Percentiles rank a stretch among this genome's conserved stretches.
These are phyloP conservation scores for Penicillium diatomitis DNA, from an alignment of 495 filamentous ascomycete species.

Conservation along the genomic window DNA sequence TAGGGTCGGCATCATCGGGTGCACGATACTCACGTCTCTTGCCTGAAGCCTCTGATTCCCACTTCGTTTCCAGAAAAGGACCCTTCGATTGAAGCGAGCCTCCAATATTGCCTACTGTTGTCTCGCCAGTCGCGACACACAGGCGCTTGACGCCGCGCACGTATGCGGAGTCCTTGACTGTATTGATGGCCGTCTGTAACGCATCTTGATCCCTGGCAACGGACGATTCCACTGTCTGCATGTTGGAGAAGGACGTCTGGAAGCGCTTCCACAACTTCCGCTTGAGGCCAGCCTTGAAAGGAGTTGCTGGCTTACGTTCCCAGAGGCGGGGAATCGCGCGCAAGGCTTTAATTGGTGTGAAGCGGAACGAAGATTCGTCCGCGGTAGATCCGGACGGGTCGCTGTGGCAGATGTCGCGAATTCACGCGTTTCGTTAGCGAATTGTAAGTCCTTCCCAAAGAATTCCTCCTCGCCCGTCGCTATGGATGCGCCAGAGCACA, in stretches of 20 bases:
- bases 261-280: constrained; percentile 47
- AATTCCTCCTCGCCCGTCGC: too few species aligned
- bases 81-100: constrained; percentile 12
- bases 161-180: constrained; percentile 17
- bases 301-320: constrained; percentile 50
- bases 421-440: constrained; percentile 8
- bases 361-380: constrained; percentile 25
- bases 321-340: constrained; percentile 34
- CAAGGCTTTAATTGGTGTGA: constrained; percentile 27
- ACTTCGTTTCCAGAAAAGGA: constrained; percentile 35
- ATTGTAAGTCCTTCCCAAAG: not conserved
- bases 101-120: constrained; percentile 1
- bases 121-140: constrained; percentile 19
- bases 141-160: constrained; percentile 40
- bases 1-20: not conserved
- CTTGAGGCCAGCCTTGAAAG: constrained; percentile 31
- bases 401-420: constrained; percentile 4
- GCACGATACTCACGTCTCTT: constrained; percentile 31
- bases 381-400: constrained; percentile 2
- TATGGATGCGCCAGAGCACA: too few species aligned
- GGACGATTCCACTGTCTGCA: constrained; percentile 27
- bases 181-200: constrained; percentile 27
- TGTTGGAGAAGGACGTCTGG: constrained; percentile 31
- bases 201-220: constrained; percentile 16
- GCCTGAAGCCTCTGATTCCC: constrained; percentile 25